Evolutionary conservation across 129 eudicot genomes (phyloP).

Genomic region (Escallonia herrerae): DNA sequence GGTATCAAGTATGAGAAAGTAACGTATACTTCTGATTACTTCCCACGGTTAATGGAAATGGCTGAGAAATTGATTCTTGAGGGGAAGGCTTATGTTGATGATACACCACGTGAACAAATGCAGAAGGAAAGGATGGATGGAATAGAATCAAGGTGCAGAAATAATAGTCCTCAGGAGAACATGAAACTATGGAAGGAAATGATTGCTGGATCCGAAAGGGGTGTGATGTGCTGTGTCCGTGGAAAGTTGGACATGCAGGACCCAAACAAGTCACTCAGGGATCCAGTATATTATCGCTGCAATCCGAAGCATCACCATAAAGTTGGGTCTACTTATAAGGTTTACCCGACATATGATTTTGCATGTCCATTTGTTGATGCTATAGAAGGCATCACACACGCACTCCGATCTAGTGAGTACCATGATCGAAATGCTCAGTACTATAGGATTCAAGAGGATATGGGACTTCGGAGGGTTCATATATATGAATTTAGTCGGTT

Average conservation of each 20-base stretch:
- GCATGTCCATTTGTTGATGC: slow-evolving; percentile 94
- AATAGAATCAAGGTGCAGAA: slow-evolving; percentile 73
- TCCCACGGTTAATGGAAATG: slow-evolving; percentile 69
- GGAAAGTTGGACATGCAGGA: slow-evolving; percentile 89
- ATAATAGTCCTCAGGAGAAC: slow-evolving; percentile 53
- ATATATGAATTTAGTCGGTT: slow-evolving; percentile 79
- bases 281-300: slow-evolving; percentile 90
- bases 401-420: slow-evolving; percentile 87
- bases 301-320: slow-evolving; percentile 78
- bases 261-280: slow-evolving; percentile 79
- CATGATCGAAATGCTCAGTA: slow-evolving; percentile 94
- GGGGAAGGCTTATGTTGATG: slow-evolving; percentile 82
- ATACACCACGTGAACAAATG: slow-evolving; percentile 90
- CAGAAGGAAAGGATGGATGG: slow-evolving; percentile 86
- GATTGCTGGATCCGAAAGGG: slow-evolving; percentile 82
- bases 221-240: slow-evolving; percentile 65
- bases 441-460: slow-evolving; percentile 67
- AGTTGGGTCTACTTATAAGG: slow-evolving; percentile 67
- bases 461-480: slow-evolving; percentile 74
- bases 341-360: slow-evolving; percentile 90
- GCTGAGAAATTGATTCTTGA: slow-evolving; percentile 67
- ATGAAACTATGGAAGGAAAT: slow-evolving; percentile 74
- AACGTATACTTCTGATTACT: slow-evolving; percentile 82
- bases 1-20: slow-evolving; percentile 61
- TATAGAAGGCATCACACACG: slow-evolving; percentile 84